These are phyloP conservation scores for Pilatotrama ljubarskyi DNA, from an alignment of 768 basidiomycete genomes.

Conservation along the genomic window DNA sequence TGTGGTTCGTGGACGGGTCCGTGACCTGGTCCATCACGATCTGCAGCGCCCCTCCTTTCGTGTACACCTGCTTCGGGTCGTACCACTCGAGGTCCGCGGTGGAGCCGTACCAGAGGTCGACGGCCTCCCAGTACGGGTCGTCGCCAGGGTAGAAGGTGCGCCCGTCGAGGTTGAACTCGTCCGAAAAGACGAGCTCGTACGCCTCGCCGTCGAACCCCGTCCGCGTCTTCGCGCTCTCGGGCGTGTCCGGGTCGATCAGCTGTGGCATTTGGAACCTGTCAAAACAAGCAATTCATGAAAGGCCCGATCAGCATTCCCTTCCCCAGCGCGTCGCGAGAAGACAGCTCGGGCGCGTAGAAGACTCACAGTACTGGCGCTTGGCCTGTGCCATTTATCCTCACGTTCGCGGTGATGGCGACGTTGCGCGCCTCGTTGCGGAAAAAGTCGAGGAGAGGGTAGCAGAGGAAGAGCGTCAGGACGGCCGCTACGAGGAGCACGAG, in stretches of 20 bases:
- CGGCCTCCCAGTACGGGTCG: constrained; percentile 73
- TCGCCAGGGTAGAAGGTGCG: constrained; percentile 59
- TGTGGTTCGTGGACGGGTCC: constrained; percentile 45
- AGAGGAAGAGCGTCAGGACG: constrained; percentile 74
- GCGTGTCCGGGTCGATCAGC: constrained; percentile 74
- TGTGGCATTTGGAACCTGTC: constrained; percentile 46
- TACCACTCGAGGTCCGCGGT: constrained; percentile 80
- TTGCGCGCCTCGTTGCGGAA: constrained; percentile 42
- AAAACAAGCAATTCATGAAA: too few species aligned
- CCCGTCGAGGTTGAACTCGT: constrained; percentile 61
- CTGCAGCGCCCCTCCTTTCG: constrained; percentile 62
- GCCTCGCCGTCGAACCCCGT: constrained; percentile 71
- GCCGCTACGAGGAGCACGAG: constrained; percentile 60
- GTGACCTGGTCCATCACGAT: constrained; percentile 62
- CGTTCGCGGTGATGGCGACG: constrained; percentile 58
- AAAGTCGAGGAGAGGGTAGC: constrained; percentile 73
- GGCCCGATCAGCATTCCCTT: too few species aligned
- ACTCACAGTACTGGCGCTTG: constrained; percentile 49
- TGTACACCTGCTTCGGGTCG: constrained; percentile 65
- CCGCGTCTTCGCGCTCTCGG: constrained; percentile 52
- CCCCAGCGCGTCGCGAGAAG: too few species aligned
- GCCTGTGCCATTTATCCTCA: constrained; percentile 65
- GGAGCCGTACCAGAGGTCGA: constrained; percentile 69
- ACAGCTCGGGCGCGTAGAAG: too few species aligned
- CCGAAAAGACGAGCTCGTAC: constrained; percentile 68